phyloP scores from a whole-genome alignment of 768 basidiomycete genomes.

The Rhodotorula diobovata region DNA sequence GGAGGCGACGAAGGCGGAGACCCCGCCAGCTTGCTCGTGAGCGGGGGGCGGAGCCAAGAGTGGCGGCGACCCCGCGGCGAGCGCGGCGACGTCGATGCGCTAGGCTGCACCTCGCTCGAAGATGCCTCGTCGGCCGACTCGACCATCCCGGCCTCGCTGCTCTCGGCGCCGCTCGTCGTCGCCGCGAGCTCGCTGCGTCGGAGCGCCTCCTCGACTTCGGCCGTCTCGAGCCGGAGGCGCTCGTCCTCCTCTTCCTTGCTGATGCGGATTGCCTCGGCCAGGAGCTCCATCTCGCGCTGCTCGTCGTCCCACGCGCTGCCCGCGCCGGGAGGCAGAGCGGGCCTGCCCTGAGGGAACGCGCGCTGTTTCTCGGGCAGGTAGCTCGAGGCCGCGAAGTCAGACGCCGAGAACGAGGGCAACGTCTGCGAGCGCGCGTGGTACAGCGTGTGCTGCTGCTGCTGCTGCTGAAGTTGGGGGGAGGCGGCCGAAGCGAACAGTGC shows the following conservation, averaged over 20 bases:
- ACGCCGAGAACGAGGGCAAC: neutral
- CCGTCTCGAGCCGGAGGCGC: slow-evolving; percentile 5
- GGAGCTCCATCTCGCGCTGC: slow-evolving; percentile 28
- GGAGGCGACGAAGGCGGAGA: neutral
- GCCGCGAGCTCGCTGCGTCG: neutral
- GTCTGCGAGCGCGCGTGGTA: neutral
- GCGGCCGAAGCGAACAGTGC: slow-evolving; percentile 7
- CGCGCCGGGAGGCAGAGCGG: slow-evolving; percentile 25
- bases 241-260: slow-evolving; percentile 28
- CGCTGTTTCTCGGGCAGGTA: slow-evolving; percentile 18
- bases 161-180: neutral
- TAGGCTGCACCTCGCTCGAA: neutral
- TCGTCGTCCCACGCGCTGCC: slow-evolving; percentile 22
- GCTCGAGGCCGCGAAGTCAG: neutral
- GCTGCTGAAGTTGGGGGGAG: neutral
- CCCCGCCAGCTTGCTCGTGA: slow-evolving; percentile 10
- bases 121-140: neutral
- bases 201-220: slow-evolving; percentile 11
- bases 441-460: neutral
- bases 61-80: neutral
- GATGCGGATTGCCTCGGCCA: slow-evolving; percentile 31
- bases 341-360: slow-evolving; percentile 4
- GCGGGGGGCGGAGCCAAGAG: slow-evolving; percentile 24
- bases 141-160: neutral
- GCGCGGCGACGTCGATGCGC: neutral